Evolutionary conservation across 2,329 filamentous ascomycete genomes (phyloP).

Genomic region (Penicillium vulpinum): DNA sequence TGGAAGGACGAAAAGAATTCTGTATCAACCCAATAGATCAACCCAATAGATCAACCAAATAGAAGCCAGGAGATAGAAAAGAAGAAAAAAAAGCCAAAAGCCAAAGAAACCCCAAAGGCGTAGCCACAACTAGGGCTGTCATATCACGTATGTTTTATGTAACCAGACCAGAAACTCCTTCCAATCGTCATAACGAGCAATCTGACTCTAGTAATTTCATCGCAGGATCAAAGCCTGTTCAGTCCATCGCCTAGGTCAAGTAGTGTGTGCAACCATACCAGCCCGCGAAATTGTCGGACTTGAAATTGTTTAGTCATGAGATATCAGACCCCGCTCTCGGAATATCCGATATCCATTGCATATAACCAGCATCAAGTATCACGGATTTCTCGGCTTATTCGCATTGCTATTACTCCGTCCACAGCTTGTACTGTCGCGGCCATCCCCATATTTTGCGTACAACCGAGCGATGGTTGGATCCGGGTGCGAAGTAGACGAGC

Average conservation of each 20-base stretch:
- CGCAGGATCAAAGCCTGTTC: background rate
- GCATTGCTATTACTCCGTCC: conserved; percentile 18
- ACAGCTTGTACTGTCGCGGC: conserved; percentile 18
- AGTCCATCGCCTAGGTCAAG: background rate
- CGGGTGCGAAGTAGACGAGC: conserved; percentile 29
- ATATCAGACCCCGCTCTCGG: background rate
- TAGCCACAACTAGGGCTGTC: background rate
- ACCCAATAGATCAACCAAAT: background rate
- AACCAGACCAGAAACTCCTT: background rate
- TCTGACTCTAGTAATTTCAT: background rate
- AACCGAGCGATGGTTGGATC: conserved; percentile 8
- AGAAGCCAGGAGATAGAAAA: background rate
- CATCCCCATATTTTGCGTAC: conserved; percentile 17
- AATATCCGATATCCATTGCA: background rate
- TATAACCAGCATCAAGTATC: background rate
- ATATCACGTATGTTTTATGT: background rate
- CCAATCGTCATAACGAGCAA: background rate
- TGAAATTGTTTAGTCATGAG: background rate
- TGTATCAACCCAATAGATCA: background rate
- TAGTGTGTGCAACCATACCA: too few species aligned
- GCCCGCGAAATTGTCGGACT: background rate
- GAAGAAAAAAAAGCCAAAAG: background rate
- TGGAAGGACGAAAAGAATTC: background rate
- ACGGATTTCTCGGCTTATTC: conserved; percentile 18
- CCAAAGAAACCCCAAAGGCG: background rate